Conservation (phyloP, 345 rosid species). For the Clausena lansium region DNA sequence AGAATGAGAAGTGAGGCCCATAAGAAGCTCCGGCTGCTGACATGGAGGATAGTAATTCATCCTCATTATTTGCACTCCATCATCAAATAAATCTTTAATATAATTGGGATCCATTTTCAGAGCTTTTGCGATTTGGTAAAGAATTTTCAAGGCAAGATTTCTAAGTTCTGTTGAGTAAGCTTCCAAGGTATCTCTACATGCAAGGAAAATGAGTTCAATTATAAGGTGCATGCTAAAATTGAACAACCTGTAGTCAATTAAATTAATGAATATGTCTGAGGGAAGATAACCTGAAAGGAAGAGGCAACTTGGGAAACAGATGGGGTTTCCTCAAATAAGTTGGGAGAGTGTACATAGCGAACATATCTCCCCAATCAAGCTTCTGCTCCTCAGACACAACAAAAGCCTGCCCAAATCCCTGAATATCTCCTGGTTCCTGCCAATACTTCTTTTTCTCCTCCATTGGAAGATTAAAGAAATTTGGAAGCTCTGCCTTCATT, state of each 20-base stretch:
- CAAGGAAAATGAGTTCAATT: neutral
- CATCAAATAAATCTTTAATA: constrained; percentile 7
- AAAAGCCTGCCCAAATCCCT: neutral
- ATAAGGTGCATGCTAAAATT: neutral
- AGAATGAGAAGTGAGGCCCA: no score
- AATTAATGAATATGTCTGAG: no score
- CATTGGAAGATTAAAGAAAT: constrained; percentile 20
- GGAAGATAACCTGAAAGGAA: neutral
- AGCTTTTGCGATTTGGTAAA: constrained; percentile 12
- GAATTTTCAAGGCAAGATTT: constrained; percentile 15
- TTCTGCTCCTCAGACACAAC: constrained; percentile 9
- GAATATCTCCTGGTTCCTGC: constrained; percentile 1
- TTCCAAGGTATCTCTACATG: constrained; percentile 12
- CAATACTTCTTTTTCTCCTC: constrained; percentile 19
- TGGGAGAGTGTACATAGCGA: neutral
- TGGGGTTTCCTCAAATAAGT: constrained; percentile 3
- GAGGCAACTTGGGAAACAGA: constrained; percentile 20
- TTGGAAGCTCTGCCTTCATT: constrained; percentile 9
- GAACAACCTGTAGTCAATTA: neutral
- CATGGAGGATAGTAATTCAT: constrained; percentile 33
- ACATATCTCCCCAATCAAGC: neutral
- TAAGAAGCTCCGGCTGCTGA: constrained; percentile 35
- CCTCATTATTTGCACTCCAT: constrained; percentile 12
- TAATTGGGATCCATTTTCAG: constrained; percentile 15
- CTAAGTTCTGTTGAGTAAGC: constrained; percentile 10